Evolutionary conservation across 2,329 filamentous ascomycete species (phyloP).

Genomic region (Colletotrichum sp.): DNA sequence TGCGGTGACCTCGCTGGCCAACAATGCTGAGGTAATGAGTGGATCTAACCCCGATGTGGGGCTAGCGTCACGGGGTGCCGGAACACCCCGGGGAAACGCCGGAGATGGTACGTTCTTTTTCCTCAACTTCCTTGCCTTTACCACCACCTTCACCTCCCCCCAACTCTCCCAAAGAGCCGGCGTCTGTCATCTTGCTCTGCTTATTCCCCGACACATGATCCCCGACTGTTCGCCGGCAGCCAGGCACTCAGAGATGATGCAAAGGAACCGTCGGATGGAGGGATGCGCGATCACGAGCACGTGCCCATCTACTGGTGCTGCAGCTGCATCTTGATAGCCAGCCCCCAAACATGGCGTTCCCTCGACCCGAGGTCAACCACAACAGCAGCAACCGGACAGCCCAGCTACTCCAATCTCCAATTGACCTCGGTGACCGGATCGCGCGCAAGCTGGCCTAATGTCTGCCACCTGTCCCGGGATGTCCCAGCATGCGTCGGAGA

Average conservation of each 20-base stretch:
- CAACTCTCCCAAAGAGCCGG: background rate
- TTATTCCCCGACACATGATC: background rate
- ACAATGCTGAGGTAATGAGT: background rate
- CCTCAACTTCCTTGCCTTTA: background rate
- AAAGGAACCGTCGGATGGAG: background rate
- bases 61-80: conserved; percentile 6
- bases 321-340: background rate
- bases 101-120: conserved; percentile 10
- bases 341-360: background rate
- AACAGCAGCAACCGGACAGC: background rate
- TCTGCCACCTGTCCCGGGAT: background rate
- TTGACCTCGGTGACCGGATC: background rate
- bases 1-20: conserved; percentile 7
- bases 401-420: background rate
- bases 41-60: background rate
- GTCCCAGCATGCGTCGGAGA: background rate
- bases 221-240: background rate
- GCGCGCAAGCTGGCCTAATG: background rate
- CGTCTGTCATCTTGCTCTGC: background rate
- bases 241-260: background rate
- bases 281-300: background rate
- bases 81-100: conserved; percentile 16
- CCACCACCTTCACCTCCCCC: background rate
- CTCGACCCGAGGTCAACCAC: background rate
- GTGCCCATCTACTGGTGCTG: background rate